Conservation (phyloP, 1,284 basidiomycete species). For the Ganoderma boninense region DNA sequence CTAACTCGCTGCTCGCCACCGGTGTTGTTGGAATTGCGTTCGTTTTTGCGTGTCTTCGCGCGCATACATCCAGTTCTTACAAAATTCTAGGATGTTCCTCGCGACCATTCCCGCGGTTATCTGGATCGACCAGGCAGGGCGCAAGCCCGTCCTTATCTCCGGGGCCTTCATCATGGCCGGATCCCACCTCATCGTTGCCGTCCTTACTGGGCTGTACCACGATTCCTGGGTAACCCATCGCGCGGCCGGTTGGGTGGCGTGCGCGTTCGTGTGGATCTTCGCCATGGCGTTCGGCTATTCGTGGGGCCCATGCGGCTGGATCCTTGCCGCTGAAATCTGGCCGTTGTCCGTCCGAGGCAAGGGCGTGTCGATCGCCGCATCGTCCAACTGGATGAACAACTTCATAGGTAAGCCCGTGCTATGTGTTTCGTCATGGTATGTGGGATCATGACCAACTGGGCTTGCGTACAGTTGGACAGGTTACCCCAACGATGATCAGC, state of each 20-base stretch:
- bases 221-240: constrained; percentile 51
- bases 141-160: constrained; percentile 74
- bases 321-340: constrained; percentile 73
- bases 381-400: constrained; percentile 83
- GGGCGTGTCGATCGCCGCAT: constrained; percentile 73
- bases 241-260: constrained; percentile 73
- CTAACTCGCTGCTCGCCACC: constrained; percentile 75
- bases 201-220: constrained; percentile 63
- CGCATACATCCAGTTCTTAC: background rate
- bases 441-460: background rate
- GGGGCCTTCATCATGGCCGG: constrained; percentile 76
- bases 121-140: constrained; percentile 75
- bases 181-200: constrained; percentile 69
- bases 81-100: constrained; percentile 61
- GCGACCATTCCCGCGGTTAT: constrained; percentile 79
- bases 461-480: constrained; percentile 47
- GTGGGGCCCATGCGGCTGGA: constrained; percentile 77
- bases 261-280: constrained; percentile 73
- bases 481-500: constrained; percentile 70
- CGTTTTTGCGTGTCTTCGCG: constrained; percentile 34
- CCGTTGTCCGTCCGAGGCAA: constrained; percentile 73
- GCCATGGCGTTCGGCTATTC: constrained; percentile 74
- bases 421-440: no score
- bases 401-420: constrained; percentile 63
- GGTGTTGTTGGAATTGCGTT: constrained; percentile 85